These are phyloP conservation scores for Zygosaccharomyces sapae DNA, from an alignment of 1,139 yeast species.

Conservation along the genomic window DNA sequence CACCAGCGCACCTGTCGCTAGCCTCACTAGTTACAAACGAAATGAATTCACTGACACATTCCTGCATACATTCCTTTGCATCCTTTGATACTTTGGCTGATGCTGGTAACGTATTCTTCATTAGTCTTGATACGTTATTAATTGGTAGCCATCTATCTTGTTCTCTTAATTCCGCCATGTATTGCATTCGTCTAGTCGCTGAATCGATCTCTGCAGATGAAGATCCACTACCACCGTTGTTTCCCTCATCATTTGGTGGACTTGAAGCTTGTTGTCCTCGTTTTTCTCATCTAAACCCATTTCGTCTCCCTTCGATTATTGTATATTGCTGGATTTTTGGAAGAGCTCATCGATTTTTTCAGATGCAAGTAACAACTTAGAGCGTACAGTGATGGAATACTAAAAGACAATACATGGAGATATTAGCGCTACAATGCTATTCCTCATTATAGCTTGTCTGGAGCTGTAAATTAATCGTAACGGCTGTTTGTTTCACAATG, in stretches of 20 bases:
- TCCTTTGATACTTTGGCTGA: constrained; percentile 93
- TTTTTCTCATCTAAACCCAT: constrained; percentile 11
- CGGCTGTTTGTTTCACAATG: too few species aligned
- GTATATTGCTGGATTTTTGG: background rate
- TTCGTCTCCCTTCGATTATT: background rate
- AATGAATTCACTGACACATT: constrained; percentile 90
- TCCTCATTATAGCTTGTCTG: too few species aligned
- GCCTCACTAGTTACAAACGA: constrained; percentile 85
- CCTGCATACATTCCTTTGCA: constrained; percentile 96
- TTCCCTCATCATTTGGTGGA: constrained; percentile 5
- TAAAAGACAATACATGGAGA: too few species aligned
- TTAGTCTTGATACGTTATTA: constrained; percentile 85
- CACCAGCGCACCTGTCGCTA: constrained; percentile 67
- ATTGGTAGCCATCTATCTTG: constrained; percentile 84
- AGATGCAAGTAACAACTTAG: background rate
- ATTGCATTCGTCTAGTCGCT: constrained; percentile 21
- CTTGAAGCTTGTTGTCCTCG: constrained; percentile 3
- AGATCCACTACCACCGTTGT: constrained; percentile 4
- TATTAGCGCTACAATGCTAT: too few species aligned
- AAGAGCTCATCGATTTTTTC: constrained; percentile 1
- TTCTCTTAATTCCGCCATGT: constrained; percentile 41
- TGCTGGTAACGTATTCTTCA: constrained; percentile 85
- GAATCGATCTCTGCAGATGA: constrained; percentile 8
- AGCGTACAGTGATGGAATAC: background rate
- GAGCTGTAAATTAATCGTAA: too few species aligned